phyloP scores from a whole-genome alignment of 164 flowering plant species.

The Hamamelis virginiana region DNA sequence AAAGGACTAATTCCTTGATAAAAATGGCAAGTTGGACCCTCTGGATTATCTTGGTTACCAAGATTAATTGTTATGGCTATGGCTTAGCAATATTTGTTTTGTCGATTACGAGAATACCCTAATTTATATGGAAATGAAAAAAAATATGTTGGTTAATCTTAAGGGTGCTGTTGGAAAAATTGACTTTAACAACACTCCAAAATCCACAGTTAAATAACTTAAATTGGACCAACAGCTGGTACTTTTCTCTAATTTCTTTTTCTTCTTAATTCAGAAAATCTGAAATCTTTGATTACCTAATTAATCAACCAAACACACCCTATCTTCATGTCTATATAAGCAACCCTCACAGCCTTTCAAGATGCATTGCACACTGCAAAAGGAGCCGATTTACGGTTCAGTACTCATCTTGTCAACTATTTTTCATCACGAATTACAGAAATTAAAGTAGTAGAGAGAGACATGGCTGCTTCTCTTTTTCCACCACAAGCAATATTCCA shows the following conservation, averaged over 20 bases:
- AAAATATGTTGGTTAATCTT: too few species aligned
- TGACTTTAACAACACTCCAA: slow-evolving; percentile 32
- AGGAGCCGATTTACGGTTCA: too few species aligned
- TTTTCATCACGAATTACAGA: too few species aligned
- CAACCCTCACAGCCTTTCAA: not conserved
- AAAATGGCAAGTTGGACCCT: not conserved
- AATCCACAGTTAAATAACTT: too few species aligned
- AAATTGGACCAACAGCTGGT: slow-evolving; percentile 20
- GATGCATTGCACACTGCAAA: not conserved
- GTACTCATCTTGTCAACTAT: too few species aligned
- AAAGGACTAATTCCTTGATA: not conserved
- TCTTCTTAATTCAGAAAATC: not conserved
- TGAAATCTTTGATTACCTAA: slow-evolving; percentile 26
- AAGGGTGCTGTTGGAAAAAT: not conserved
- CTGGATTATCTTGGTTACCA: slow-evolving; percentile 1
- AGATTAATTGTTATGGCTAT: slow-evolving; percentile 10
- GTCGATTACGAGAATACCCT: too few species aligned
- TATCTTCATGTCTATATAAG: slow-evolving; percentile 21
- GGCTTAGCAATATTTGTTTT: too few species aligned
- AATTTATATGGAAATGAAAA: too few species aligned
- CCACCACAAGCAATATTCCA: slow-evolving; percentile 5
- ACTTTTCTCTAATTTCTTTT: slow-evolving; percentile 2
- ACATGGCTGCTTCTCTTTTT: slow-evolving; percentile 9
- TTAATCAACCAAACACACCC: slow-evolving; percentile 27
- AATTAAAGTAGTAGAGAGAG: not conserved